Base-by-base conservation (phyloP, 805 yeast species). In the Metschnikowia aberdeeniae region DNA sequence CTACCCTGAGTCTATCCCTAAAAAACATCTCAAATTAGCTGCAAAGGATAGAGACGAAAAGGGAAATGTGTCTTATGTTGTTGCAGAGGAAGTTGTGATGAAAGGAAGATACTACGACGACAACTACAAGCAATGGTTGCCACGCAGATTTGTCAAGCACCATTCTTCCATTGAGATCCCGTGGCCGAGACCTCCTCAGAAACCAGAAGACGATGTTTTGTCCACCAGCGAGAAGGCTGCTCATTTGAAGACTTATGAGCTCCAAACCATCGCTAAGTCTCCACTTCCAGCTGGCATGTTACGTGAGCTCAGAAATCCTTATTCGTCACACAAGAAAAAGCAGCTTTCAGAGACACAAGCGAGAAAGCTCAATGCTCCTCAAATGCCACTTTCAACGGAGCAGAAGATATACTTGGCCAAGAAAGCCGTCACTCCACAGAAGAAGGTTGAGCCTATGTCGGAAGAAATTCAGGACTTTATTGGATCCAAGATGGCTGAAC, bases 161-260 rank as follows among this genome's bases (percentile, higher is more conserved):
- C 82, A 84, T 55, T 79, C 77, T 34, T 76, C 80, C 42, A 69
- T 88, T 43, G 78, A 81, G 20, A 82, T 90, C 41, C 97, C 97
- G 43, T 92, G 96, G 95, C 97, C 97, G 32, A 76, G 78, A 55
- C 90, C 93, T 1, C 66, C 70, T 13, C 48, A 51, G 29, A 80
- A 73, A 27, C 54, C 57, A 0, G 78, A 77, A 51, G 89, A 82
- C 52, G 82, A 81, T 41, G 67, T 60, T 27, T 70, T 78, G 51
- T 78, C 82, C 3, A 86, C 95, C 1, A 61, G 65, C 5, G 75
- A 77, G 26, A 78, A 71, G 8, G 64, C 69, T 2, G 89, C 79
- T 2, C 77, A 81, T 50, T 86, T 81, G 55, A 84, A 89, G 62
- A 81, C 97, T 4, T 86, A 73, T 63, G 84, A 80, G 64, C 83